Base-by-base conservation (phyloP, 495 filamentous ascomycete species). In the Chaetomium cochliodes region DNA sequence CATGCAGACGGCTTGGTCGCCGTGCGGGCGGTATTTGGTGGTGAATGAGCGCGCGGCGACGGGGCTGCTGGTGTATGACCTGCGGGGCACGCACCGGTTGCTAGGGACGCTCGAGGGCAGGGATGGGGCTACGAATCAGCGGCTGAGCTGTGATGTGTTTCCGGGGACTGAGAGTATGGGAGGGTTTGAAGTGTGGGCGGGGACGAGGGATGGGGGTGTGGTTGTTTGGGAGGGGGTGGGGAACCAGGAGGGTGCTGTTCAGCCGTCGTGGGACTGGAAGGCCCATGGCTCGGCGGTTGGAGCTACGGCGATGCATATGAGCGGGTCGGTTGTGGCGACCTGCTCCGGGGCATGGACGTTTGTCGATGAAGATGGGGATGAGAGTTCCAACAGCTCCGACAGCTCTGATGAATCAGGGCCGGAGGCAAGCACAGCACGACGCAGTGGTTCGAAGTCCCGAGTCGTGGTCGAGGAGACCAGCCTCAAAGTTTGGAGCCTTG, bases 1-100 rank as follows among this genome's bases (percentile, higher is more conserved):
- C 22, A 88, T 86, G 33, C 88, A 94, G 68, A 79, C 91, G 15
- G 56, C 81, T 2, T 96, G 92, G 93, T 93, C 90, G 67, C 83
- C 86, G 0, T 93, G 92, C 78, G 93, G 91, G n/a, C 79, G 86
- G 64, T 98, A 97, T 76, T 76, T 98, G 39, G 87, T 91, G 69
- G 85, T 96, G 18, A 89, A 87, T n/a, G 96, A 98, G 80, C 83
- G 96, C 41, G 86, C 85, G 68, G 88, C 91, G 57, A 80, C 84
- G 46, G 88, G 87, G 7, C 72, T 97, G 12, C 72, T 90, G 57
- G 82, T 96, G 2, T 97, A 92, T 77, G 94, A 98, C 77, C 80
- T 97, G 30, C 83, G 96, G 16, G 88, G 88, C 6, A 84, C 85
- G 9, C 84, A 88, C 0, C 81, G 85, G 68, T 74, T 88, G 68